Conservation (phyloP, 164 flowering plant genomes). For the Vitis rotundifolia region DNA sequence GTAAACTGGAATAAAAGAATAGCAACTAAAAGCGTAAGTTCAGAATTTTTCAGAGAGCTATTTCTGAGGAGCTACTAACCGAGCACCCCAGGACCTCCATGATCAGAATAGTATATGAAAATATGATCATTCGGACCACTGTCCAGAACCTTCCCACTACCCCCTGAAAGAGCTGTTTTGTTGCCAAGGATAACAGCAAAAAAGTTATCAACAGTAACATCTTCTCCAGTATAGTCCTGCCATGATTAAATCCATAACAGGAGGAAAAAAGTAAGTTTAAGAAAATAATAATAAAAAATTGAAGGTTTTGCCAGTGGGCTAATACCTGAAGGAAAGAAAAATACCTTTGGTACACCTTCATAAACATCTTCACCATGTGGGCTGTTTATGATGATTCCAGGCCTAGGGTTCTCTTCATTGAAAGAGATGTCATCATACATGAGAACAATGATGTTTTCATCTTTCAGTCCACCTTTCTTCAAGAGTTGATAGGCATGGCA, state of each 20-base stretch:
- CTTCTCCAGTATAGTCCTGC: constrained; percentile 86
- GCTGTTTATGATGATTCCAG: constrained; percentile 74
- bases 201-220: constrained; percentile 70
- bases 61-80: constrained; percentile 48
- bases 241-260: constrained; percentile 14
- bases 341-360: constrained; percentile 84
- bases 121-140: constrained; percentile 85
- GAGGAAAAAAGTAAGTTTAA: background rate
- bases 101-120: constrained; percentile 76
- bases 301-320: background rate
- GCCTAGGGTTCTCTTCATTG: constrained; percentile 72
- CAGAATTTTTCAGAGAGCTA: background rate
- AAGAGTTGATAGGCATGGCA: constrained; percentile 93
- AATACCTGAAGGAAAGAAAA: constrained; percentile 5
- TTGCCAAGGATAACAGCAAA: constrained; percentile 82
- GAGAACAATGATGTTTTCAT: constrained; percentile 83
- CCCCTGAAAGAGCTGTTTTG: constrained; percentile 73
- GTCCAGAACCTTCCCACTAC: constrained; percentile 83
- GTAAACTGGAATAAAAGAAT: too few relatives aligned
- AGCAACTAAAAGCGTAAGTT: background rate
- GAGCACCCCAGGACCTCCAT: constrained; percentile 93
- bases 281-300: background rate
- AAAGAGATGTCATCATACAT: constrained; percentile 92
- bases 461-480: constrained; percentile 81
- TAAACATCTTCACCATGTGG: constrained; percentile 83